phyloP scores from a whole-genome alignment of 495 filamentous ascomycete species.

The Penicillium macrosclerotiorum region DNA sequence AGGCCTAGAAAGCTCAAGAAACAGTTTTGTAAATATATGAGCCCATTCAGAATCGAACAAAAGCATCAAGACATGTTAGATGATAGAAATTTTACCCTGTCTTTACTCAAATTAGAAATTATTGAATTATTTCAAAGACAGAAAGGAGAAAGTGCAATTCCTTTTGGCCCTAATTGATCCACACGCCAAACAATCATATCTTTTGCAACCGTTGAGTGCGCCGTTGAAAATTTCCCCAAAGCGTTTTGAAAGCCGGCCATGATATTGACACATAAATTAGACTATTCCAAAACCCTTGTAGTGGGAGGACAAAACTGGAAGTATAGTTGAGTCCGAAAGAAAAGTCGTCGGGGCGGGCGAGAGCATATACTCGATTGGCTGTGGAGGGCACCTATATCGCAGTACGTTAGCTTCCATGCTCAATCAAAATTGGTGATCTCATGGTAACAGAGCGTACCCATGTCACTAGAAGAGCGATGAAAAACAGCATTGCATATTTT shows the following conservation, averaged over 20 bases:
- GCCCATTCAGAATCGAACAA: too few species aligned
- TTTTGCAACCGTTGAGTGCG: not conserved
- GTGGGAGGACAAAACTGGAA: slow-evolving; percentile 71
- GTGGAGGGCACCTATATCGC: slow-evolving; percentile 64
- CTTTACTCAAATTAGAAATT: too few species aligned
- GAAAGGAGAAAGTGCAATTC: too few species aligned
- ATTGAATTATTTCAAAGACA: too few species aligned
- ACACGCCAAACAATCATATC: not conserved
- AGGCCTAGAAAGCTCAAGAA: too few species aligned
- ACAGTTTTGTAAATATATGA: too few species aligned
- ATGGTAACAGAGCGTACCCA: too few species aligned
- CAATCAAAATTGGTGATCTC: too few species aligned
- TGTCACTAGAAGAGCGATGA: slow-evolving; percentile 74
- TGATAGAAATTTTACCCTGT: too few species aligned
- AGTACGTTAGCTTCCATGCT: too few species aligned
- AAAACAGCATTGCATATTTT: slow-evolving; percentile 85
- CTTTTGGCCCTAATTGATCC: too few species aligned
- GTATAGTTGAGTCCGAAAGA: slow-evolving; percentile 64
- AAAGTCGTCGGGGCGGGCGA: slow-evolving; percentile 53
- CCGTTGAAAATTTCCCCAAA: slow-evolving; percentile 9
- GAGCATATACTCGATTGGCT: slow-evolving; percentile 70
- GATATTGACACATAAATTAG: slow-evolving; percentile 74
- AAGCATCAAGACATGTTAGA: too few species aligned
- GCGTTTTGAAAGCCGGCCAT: slow-evolving; percentile 32
- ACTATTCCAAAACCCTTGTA: slow-evolving; percentile 87